A percentile compares a stretch with the other conserved stretches of the same genome.
Conservation (phyloP, 2,329 filamentous ascomycete genomes). For the Fusarium avenaceum region DNA sequence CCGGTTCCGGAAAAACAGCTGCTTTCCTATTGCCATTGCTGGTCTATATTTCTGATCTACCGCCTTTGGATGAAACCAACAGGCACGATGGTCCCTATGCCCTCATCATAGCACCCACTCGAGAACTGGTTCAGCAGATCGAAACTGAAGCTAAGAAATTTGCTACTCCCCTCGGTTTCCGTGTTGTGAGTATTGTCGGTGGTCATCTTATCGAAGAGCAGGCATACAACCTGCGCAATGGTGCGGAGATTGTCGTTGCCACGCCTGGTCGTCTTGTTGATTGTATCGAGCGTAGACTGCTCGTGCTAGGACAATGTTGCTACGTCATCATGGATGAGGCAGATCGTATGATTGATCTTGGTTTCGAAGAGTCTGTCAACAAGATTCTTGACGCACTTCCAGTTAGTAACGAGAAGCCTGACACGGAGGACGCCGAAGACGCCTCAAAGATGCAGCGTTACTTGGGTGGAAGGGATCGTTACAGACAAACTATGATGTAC, state of each 20-base stretch:
- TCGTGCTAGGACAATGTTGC: slow-evolving; percentile 95
- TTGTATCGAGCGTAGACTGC: slow-evolving; percentile 91
- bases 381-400: slow-evolving; percentile 96
- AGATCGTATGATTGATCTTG: slow-evolving; percentile 98
- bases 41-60: slow-evolving; percentile 93
- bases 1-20: slow-evolving; percentile 98
- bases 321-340: slow-evolving; percentile 99
- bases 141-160: slow-evolving; percentile 95
- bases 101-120: slow-evolving; percentile 95
- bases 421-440: slow-evolving; percentile 92
- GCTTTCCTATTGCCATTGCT: slow-evolving; percentile 92
- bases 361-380: slow-evolving; percentile 97
- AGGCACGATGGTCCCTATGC: slow-evolving; percentile 97
- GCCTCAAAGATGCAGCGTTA: slow-evolving; percentile 85
- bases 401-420: slow-evolving; percentile 93
- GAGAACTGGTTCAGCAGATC: slow-evolving; percentile 97
- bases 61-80: slow-evolving; percentile 84
- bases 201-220: slow-evolving; percentile 96
- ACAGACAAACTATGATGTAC: slow-evolving; percentile 99
- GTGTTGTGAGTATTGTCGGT: slow-evolving; percentile 96
- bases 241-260: slow-evolving; percentile 98
- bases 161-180: slow-evolving; percentile 89
- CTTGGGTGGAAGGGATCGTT: slow-evolving; percentile 80
- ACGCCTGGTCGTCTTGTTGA: slow-evolving; percentile 97
- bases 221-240: slow-evolving; percentile 87